Conservation (phyloP, 805 yeast genomes). For the Starmerella kuoi region DNA sequence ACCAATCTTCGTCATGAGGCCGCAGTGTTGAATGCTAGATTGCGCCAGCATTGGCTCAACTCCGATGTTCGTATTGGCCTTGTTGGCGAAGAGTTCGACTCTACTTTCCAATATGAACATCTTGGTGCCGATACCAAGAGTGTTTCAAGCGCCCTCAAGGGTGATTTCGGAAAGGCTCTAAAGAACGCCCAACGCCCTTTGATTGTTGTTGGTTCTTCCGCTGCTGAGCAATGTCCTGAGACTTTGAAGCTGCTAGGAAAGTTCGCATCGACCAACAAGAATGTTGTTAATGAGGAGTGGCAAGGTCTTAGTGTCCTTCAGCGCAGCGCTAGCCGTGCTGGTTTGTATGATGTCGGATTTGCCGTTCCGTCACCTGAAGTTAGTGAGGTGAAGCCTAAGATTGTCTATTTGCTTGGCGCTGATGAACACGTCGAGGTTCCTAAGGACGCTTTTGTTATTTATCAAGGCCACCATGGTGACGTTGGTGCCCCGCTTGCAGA, state of each 20-base stretch:
- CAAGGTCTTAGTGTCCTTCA: constrained; percentile 71
- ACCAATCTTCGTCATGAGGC: constrained; percentile 87
- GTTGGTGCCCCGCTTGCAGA: constrained; percentile 80
- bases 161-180: constrained; percentile 57
- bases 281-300: constrained; percentile 63
- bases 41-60: constrained; percentile 69
- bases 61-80: constrained; percentile 52
- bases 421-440: constrained; percentile 72
- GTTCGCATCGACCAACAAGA: constrained; percentile 44
- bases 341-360: constrained; percentile 78
- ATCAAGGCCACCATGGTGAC: constrained; percentile 90
- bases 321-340: constrained; percentile 78
- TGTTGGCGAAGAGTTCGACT: constrained; percentile 65
- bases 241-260: constrained; percentile 35
- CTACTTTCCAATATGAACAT: constrained; percentile 55
- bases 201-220: constrained; percentile 72
- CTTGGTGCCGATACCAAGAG: constrained; percentile 50
- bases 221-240: constrained; percentile 50
- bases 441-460: constrained; percentile 72
- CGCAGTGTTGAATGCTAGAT: constrained; percentile 72
- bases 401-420: constrained; percentile 71
- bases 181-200: constrained; percentile 58
- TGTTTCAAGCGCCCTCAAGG: constrained; percentile 47
- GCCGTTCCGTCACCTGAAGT: constrained; percentile 39
- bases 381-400: constrained; percentile 45